phyloP scores from a whole-genome alignment of 2,329 filamentous ascomycete species.

The Stemphylium lycopersici region DNA sequence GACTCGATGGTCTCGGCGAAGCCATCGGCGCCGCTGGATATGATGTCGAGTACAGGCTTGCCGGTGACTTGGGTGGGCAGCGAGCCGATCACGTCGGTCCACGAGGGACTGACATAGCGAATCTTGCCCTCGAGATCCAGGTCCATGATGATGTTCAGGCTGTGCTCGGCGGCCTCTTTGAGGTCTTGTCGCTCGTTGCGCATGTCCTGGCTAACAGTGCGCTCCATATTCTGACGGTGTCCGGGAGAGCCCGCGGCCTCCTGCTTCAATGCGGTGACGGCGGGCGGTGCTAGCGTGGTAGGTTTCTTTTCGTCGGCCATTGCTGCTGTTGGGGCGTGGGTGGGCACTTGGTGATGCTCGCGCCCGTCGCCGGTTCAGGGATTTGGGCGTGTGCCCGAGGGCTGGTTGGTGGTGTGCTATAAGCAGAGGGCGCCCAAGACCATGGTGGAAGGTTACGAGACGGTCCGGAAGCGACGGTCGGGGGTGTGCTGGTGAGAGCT shows the following conservation, averaged over 20 bases:
- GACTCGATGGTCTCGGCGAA: slow-evolving; percentile 85
- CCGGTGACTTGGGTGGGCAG: slow-evolving; percentile 74
- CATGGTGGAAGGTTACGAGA: slow-evolving; percentile 36
- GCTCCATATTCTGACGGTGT: slow-evolving; percentile 56
- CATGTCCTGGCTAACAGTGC: slow-evolving; percentile 83
- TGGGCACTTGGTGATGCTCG: slow-evolving; percentile 16
- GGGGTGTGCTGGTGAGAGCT: slow-evolving; percentile 1
- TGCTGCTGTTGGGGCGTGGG: slow-evolving; percentile 20
- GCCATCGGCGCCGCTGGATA: slow-evolving; percentile 78
- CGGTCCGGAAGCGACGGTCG: slow-evolving; percentile 9
- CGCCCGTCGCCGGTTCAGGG: slow-evolving; percentile 16
- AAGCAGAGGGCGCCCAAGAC: slow-evolving; percentile 33
- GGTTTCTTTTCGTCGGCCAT: slow-evolving; percentile 37
- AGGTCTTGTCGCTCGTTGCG: slow-evolving; percentile 92
- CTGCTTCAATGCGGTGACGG: slow-evolving; percentile 52
- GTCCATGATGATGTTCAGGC: slow-evolving; percentile 94
- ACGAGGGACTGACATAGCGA: slow-evolving; percentile 95
- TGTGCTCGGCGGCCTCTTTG: slow-evolving; percentile 94
- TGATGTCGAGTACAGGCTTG: slow-evolving; percentile 77
- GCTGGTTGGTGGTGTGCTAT: slow-evolving; percentile 41
- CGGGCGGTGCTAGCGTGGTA: slow-evolving; percentile 51
- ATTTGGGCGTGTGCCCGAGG: slow-evolving; percentile 33
- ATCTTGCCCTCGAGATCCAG: slow-evolving; percentile 88
- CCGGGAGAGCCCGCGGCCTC: slow-evolving; percentile 40
- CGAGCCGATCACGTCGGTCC: slow-evolving; percentile 90